phyloP scores from a whole-genome alignment of 139 green algal species.

The Axilococcus clingmanii region DNA sequence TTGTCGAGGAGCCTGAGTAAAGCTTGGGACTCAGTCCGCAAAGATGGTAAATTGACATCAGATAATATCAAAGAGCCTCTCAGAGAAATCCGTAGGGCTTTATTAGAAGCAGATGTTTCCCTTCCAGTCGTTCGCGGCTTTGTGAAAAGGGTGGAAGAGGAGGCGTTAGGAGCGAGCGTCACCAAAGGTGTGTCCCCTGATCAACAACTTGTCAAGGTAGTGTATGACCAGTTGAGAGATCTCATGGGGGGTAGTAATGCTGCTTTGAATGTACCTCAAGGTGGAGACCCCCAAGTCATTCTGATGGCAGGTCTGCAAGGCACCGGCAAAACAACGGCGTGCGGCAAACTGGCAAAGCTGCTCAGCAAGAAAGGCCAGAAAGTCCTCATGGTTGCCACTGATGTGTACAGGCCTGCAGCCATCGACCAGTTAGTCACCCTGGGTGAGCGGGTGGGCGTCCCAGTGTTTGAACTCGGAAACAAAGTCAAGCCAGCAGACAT shows the following conservation, averaged over 20 bases:
- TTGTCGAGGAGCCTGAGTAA: slow-evolving; percentile 64
- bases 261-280: slow-evolving; percentile 36
- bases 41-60: slow-evolving; percentile 70
- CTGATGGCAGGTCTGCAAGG: slow-evolving; percentile 87
- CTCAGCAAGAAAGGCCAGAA: slow-evolving; percentile 68
- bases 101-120: slow-evolving; percentile 93
- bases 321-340: slow-evolving; percentile 95
- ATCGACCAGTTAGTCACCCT: slow-evolving; percentile 94
- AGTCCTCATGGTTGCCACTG: slow-evolving; percentile 83
- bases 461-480: slow-evolving; percentile 81
- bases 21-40: slow-evolving; percentile 66
- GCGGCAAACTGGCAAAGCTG: slow-evolving; percentile 86
- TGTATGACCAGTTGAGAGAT: slow-evolving; percentile 82
- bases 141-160: slow-evolving; percentile 76
- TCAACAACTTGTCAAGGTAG: slow-evolving; percentile 89
- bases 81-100: slow-evolving; percentile 81
- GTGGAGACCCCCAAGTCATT: slow-evolving; percentile 48
- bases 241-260: slow-evolving; percentile 80
- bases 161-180: slow-evolving; percentile 70
- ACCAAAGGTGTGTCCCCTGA: slow-evolving; percentile 79
- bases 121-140: slow-evolving; percentile 91
- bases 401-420: slow-evolving; percentile 80
- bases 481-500: slow-evolving; percentile 36
- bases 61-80: slow-evolving; percentile 95
- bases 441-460: slow-evolving; percentile 70